Percentiles rank a stretch among this genome's conserved stretches.
phyloP scores from a whole-genome alignment of 225 moss, liverwort and hornwort genomes.

The Bryoerythrophyllum caledonicum region DNA sequence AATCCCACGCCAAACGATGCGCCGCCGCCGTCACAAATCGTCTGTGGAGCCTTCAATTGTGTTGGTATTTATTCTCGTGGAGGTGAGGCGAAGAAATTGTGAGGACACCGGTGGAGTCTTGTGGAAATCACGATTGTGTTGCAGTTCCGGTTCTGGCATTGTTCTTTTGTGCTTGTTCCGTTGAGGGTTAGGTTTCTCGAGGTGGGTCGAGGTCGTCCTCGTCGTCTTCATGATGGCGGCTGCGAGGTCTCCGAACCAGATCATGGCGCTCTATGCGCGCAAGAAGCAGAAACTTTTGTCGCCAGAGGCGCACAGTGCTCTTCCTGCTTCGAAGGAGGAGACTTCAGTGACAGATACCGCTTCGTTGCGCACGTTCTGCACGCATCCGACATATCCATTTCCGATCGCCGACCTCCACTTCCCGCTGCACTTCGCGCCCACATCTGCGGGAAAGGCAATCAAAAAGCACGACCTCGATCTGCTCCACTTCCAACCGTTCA shows the following conservation, averaged over 20 bases:
- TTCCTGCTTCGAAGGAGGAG: constrained; percentile 14
- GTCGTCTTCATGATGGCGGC: constrained; percentile 21
- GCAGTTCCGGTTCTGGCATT: no score
- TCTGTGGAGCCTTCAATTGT: no score
- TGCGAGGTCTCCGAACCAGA: constrained; percentile 34
- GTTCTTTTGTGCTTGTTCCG: no score
- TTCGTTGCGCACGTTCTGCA: constrained; percentile 23
- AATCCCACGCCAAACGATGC: background rate
- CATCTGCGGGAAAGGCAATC: constrained; percentile 32
- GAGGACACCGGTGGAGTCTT: no score
- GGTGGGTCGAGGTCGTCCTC: no score
- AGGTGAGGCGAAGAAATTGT: no score
- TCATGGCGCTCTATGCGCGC: constrained; percentile 40
- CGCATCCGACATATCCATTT: constrained; percentile 48
- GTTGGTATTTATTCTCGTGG: no score
- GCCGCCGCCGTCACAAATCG: constrained; percentile 12
- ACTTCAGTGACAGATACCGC: background rate
- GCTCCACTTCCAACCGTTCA: constrained; percentile 47
- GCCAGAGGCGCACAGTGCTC: no score
- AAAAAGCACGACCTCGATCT: constrained; percentile 54
- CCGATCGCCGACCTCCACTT: constrained; percentile 40
- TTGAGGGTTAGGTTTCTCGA: no score
- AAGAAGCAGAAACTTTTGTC: constrained; percentile 47
- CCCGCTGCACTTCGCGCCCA: background rate
- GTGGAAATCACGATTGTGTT: no score